phyloP scores from a whole-genome alignment of 345 rosid species.

The Aquilaria sinensis region DNA sequence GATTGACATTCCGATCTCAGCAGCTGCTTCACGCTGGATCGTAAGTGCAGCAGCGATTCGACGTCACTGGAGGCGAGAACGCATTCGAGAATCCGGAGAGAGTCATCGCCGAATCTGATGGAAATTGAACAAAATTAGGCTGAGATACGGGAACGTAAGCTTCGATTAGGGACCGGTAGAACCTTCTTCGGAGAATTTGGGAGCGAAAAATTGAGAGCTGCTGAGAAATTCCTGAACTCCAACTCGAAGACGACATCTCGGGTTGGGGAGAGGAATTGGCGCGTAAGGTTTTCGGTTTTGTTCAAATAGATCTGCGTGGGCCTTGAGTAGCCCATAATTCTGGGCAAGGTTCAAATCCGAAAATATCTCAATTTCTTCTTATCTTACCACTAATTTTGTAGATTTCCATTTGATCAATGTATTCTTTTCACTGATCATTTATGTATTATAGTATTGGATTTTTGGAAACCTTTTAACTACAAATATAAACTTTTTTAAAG shows the following conservation, averaged over 20 bases:
- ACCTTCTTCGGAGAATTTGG: slow-evolving; percentile 51
- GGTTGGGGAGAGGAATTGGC: slow-evolving; percentile 16
- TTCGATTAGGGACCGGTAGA: slow-evolving; percentile 2
- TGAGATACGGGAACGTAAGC: background rate
- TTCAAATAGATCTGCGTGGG: background rate
- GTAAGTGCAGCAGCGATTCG: slow-evolving; percentile 32
- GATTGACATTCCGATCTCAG: slow-evolving; percentile 43
- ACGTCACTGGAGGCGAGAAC: slow-evolving; percentile 46
- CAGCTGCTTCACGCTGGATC: slow-evolving; percentile 38
- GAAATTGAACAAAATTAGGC: slow-evolving; percentile 2
- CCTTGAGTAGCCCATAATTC: background rate
- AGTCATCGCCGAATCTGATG: slow-evolving; percentile 50
- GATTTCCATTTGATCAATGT: too few relatives aligned
- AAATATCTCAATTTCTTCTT: too few relatives aligned
- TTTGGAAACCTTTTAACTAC: too few relatives aligned
- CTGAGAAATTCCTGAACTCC: slow-evolving; percentile 14
- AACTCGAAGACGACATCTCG: slow-evolving; percentile 17
- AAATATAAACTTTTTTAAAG: too few relatives aligned
- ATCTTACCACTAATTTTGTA: too few relatives aligned
- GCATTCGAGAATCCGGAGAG: slow-evolving; percentile 56
- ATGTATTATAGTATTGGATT: too few relatives aligned
- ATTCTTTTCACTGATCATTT: too few relatives aligned
- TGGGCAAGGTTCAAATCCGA: too few relatives aligned
- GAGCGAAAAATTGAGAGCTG: slow-evolving; percentile 38
- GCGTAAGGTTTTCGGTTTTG: slow-evolving; percentile 1